Conservation (phyloP, 345 rosid genomes). For the Crucihimalaya himalaica region DNA sequence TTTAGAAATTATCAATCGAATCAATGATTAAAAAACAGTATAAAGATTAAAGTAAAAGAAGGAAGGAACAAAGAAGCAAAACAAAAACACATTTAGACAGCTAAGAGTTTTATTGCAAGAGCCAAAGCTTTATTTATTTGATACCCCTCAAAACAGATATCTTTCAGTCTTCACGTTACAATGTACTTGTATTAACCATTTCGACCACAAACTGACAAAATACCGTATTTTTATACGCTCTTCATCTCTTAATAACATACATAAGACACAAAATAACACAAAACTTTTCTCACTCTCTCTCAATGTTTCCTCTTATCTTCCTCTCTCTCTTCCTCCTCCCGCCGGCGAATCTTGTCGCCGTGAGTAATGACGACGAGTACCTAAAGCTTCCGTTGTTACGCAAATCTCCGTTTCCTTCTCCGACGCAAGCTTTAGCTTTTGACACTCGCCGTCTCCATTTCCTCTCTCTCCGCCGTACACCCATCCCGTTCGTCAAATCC, state of each 20-base stretch:
- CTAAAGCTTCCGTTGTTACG: conserved; percentile 72
- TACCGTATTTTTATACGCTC: conserved; percentile 32
- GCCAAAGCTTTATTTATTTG: conserved; percentile 34
- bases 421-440: conserved; percentile 44
- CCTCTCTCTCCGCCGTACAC: conserved; percentile 35
- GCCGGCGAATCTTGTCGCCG: conserved; percentile 38
- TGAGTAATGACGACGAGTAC: conserved; percentile 33
- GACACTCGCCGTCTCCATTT: conserved; percentile 56
- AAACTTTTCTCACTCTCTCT: conserved; percentile 15
- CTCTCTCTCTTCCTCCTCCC: conserved; percentile 24
- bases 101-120: conserved; percentile 37
- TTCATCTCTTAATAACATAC: conserved; percentile 15
- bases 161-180: conserved; percentile 38
- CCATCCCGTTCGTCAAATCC: conserved; percentile 44
- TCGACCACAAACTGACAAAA: conserved; percentile 29
- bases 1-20: neutral
- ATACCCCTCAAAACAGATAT: conserved; percentile 25
- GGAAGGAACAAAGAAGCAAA: conserved; percentile 26
- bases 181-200: conserved; percentile 16
- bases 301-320: neutral
- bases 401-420: conserved; percentile 47
- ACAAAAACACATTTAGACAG: conserved; percentile 39
- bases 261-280: neutral
- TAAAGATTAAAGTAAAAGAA: neutral
- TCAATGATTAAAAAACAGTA: neutral